phyloP scores from a whole-genome alignment of 2,329 filamentous ascomycete species.

The Bipolaris oryzae region DNA sequence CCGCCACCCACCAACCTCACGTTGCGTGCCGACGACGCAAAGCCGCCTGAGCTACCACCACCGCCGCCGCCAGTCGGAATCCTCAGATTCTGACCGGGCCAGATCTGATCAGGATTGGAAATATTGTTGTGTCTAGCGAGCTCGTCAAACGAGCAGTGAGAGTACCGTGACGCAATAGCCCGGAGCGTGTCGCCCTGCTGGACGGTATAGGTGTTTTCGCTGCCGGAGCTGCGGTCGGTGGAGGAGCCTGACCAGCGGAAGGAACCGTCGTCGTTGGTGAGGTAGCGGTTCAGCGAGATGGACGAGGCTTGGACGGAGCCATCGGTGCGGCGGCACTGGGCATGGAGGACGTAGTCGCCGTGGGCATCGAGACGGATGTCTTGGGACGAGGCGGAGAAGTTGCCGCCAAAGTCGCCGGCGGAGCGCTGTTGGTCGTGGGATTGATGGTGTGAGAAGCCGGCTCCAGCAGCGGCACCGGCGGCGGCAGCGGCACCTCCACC shows the following conservation, averaged over 20 bases:
- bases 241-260: conserved; percentile 33
- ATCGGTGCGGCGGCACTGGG: conserved; percentile 31
- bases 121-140: conserved; percentile 36
- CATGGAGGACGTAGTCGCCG: conserved; percentile 36
- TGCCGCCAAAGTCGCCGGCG: conserved; percentile 29
- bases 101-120: conserved; percentile 35
- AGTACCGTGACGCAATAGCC: conserved; percentile 31
- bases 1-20: conserved; percentile 30
- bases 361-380: conserved; percentile 35
- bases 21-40: conserved; percentile 31
- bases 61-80: conserved; percentile 27
- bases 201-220: conserved; percentile 26
- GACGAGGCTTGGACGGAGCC: conserved; percentile 32
- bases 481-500: background rate
- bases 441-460: conserved; percentile 8
- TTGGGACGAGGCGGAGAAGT: conserved; percentile 31
- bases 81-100: conserved; percentile 34
- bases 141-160: conserved; percentile 34
- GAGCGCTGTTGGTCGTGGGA: conserved; percentile 15
- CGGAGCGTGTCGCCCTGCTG: conserved; percentile 38
- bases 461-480: conserved; percentile 5
- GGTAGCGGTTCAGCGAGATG: conserved; percentile 28
- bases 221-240: conserved; percentile 11
- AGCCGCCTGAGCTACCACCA: conserved; percentile 18
- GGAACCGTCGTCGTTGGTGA: conserved; percentile 33